Conservation (phyloP, 371 early-diverging fungal genomes). For the Actinomortierella wolfii region DNA sequence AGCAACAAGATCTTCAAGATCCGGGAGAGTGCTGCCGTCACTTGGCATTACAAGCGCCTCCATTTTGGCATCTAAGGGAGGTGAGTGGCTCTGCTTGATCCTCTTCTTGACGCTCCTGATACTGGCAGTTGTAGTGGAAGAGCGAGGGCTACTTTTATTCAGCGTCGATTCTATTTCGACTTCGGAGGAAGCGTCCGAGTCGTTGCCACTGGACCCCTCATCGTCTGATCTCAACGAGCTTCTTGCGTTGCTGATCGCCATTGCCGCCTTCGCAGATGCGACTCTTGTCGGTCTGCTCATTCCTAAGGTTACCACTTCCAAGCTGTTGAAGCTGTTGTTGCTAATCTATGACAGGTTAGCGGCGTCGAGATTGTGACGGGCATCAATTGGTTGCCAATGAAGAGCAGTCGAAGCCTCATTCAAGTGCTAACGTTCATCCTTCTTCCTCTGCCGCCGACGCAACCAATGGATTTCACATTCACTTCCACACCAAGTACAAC, state of each 20-base stretch:
- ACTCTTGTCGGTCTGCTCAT: too few species aligned
- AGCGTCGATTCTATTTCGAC: conserved; percentile 2
- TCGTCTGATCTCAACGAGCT: neutral
- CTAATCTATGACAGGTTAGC: too few species aligned
- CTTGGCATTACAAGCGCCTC: neutral
- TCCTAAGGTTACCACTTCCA: too few species aligned
- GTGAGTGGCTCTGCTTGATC: neutral
- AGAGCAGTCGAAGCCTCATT: too few species aligned
- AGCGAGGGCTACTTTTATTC: conserved; percentile 2
- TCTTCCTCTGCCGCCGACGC: too few species aligned
- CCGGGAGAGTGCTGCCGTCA: conserved; percentile 9
- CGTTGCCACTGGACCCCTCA: neutral
- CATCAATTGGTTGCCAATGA: too few species aligned
- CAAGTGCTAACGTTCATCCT: too few species aligned
- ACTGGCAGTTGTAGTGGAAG: conserved; percentile 3
- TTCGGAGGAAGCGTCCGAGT: neutral
- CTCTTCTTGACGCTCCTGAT: neutral
- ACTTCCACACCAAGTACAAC: conserved; percentile 5
- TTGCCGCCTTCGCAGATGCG: conserved; percentile 21
- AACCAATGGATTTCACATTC: conserved; percentile 16
- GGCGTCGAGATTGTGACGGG: too few species aligned
- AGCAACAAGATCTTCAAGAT: conserved; percentile 31
- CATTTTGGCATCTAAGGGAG: neutral
- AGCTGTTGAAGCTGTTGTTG: too few species aligned
- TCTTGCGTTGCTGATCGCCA: conserved; percentile 24